Evolutionary conservation across 106 monocot species (phyloP).

Genomic region (Cymbidium sinense): DNA sequence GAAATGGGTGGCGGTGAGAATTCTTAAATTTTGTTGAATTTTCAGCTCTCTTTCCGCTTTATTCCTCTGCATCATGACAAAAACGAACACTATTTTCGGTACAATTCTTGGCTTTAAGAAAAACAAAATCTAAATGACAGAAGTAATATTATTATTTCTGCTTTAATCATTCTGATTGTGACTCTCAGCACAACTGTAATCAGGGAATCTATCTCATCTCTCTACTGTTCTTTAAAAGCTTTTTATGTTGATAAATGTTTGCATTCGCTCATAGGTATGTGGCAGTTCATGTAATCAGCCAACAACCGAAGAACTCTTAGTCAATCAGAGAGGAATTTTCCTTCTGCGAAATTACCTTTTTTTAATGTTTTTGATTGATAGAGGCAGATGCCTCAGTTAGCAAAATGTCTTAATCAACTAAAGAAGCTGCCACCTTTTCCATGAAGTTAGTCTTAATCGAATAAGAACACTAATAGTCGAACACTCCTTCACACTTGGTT

Average conservation of each 20-base stretch:
- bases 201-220: background rate
- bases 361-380: background rate
- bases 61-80: background rate
- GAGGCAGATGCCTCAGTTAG: background rate
- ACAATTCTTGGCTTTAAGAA: background rate
- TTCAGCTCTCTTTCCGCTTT: background rate
- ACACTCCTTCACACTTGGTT: background rate
- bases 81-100: background rate
- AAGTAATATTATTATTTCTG: background rate
- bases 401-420: background rate
- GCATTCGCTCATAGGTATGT: background rate
- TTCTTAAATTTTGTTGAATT: background rate
- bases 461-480: background rate
- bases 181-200: background rate
- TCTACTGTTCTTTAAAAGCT: background rate
- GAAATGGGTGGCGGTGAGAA: background rate
- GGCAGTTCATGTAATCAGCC: too few relatives aligned
- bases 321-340: too few relatives aligned
- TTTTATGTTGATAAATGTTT: background rate
- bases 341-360: background rate
- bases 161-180: background rate
- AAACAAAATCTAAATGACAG: background rate
- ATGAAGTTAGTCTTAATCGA: background rate
- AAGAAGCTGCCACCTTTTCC: too few relatives aligned
- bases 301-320: too few relatives aligned